phyloP scores from a whole-genome alignment of 768 basidiomycete genomes.

The Candolleomyces efflorescens region DNA sequence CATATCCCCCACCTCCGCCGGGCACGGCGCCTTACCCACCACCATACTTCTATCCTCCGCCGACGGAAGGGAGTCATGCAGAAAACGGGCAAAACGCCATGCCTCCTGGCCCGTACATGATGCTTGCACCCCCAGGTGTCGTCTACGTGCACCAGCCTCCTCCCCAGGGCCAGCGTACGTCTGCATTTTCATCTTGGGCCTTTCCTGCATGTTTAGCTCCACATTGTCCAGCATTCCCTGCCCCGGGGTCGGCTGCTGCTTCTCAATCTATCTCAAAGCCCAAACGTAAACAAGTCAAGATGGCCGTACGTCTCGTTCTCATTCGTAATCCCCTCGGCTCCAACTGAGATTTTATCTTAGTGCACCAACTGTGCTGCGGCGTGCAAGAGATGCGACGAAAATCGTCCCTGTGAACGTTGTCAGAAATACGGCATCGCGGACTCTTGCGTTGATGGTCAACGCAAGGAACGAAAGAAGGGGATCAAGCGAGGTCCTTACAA shows the following conservation, averaged over 20 bases:
- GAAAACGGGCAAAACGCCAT: constrained; percentile 30
- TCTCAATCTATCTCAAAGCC: constrained; percentile 23
- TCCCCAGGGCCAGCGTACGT: constrained; percentile 34
- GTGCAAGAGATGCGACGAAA: constrained; percentile 87
- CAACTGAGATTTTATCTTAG: constrained; percentile 16
- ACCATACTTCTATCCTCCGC: constrained; percentile 41
- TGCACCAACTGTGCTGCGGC: constrained; percentile 87
- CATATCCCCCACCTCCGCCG: constrained; percentile 27
- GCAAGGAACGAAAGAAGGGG: constrained; percentile 91
- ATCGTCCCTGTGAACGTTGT: constrained; percentile 86
- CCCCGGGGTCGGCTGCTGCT: constrained; percentile 17
- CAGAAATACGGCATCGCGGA: constrained; percentile 79
- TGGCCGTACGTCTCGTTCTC: constrained; percentile 47
- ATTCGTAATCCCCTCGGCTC: not conserved
- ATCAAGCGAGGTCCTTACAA: constrained; percentile 88
- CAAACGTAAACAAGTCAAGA: constrained; percentile 87
- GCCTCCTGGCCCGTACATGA: constrained; percentile 35
- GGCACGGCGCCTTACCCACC: constrained; percentile 31
- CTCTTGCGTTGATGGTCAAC: constrained; percentile 82
- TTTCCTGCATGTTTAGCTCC: not conserved
- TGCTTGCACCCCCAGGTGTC: constrained; percentile 39
- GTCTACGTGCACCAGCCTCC: constrained; percentile 38
- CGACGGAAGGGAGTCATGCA: constrained; percentile 30
- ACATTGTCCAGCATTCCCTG: constrained; percentile 16
- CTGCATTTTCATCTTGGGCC: constrained; percentile 1